Evolutionary conservation across 2,329 filamentous ascomycete species (phyloP), one percentile per base, ranked within the genome.

Genomic region (Alternaria ventricosa): DNA sequence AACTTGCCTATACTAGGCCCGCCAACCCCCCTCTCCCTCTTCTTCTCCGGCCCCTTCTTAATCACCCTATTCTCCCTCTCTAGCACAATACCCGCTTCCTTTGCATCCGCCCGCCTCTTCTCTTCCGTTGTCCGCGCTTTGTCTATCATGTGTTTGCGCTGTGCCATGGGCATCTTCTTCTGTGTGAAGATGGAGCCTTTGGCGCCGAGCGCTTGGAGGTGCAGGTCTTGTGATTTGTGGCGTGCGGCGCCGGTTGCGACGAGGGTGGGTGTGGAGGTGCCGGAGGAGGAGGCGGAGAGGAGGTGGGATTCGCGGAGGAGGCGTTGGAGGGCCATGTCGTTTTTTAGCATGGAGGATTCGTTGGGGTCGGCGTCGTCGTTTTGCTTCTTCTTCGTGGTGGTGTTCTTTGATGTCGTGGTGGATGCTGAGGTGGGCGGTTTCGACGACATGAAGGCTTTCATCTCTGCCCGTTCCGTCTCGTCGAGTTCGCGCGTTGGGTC

Each of bases 271-370:
- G 72, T 76, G 1, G 75, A 73, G 47, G 71, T 64, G 43, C 69
- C 68, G 18, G 86, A 84, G 47, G 86, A 85, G 4, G 86, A 83
- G 59, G 85, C 83, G 27, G 86, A 84, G 61, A 98, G 89, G 64
- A 98, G 90, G 81, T 97, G 94, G 0, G 94, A 97, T 84, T 99
- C 96, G 71, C 90, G 87, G 61, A 99, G 88, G 44, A 99, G 89
- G 50, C 94, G 90, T 79, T 97, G 95, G 13, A 99, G 89, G 43
- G 93, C 94, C 57, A 97, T 89, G 79, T 98, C 96, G 79, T 97
- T 94, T 78, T 94, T 94, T 18, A 98, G 86, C 65, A 97, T 91
- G 11, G 83, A 79, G 23, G 84, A 79, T 76, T 91, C 89, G 18
- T 87, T 80, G 63, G 87, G 83, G 23, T 89, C 87, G 63, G 85